Evolutionary conservation across 306 rosid genomes (phyloP), one percentile per base, ranked within the genome.

Genomic region (Lathyrus oleraceus): DNA sequence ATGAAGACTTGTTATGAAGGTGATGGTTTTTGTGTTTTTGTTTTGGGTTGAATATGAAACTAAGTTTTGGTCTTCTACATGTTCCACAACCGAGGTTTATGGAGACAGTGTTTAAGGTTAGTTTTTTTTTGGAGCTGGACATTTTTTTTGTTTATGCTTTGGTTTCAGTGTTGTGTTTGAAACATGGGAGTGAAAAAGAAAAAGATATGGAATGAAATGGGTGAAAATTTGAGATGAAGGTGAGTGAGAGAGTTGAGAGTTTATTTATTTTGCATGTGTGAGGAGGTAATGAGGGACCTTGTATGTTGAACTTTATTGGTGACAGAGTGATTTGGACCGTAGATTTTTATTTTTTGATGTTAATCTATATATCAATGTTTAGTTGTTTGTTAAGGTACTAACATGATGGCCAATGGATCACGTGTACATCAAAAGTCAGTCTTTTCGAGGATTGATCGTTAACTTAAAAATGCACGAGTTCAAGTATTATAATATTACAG

Each of bases 81-180:
- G 87, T 83, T 78, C 84, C 67, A 59, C 97, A 91, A 43, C 88
- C 88, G 1, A 94, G 71, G 75, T 78, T 78, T 36, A 91, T 86
- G 23, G 96, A 71, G 0, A 81, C 82, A 7, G 77, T 73, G 85
- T 76, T 91, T 4, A 86, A 21, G 49, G 36, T 48, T 19, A 85
- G 79, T 57, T 84, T 94, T 72, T 54, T 86, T 60, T 80, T 85
- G 42, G 78, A 48, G 16, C 32, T 76, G 19, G 89, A 77, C 98
- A 94, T 63, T 15, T 47, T 27, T 13, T 56, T 13, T 56, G 32
- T 38, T 21, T 19, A 87, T 78, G 75, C 62, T 70, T 16, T 4
- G 81, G 54, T 81, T 35, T 52, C n/a, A 23, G 56, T 3, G 49
- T 16, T 27, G 10, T 63, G 19, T 69, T 60, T 40, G 32, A 20